Percentiles rank a stretch among this genome's conserved stretches.
phyloP scores from a whole-genome alignment of 371 early-diverging fungal genomes.

The Syncephalastrum monosporum region DNA sequence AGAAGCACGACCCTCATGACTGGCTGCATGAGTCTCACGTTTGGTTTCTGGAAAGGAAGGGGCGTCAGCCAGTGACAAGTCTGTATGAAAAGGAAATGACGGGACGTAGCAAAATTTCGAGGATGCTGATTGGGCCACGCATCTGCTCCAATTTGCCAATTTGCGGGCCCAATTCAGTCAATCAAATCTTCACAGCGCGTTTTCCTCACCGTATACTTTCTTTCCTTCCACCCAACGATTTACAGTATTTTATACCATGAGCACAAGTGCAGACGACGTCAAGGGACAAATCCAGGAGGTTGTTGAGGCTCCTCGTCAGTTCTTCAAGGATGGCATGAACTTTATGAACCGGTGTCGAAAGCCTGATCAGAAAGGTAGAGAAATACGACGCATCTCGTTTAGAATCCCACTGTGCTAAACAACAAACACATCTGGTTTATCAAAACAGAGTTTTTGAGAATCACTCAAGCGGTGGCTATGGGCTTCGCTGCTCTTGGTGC shows the following conservation, averaged over 20 bases:
- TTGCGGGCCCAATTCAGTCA: too few species aligned
- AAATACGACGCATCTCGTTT: neutral
- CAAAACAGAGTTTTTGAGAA: slow-evolving; percentile 85
- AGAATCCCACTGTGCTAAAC: neutral
- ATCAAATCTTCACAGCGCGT: too few species aligned
- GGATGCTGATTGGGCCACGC: too few species aligned
- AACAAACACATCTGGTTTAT: neutral
- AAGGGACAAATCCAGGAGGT: slow-evolving; percentile 57
- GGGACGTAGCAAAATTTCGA: too few species aligned
- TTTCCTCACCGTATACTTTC: too few species aligned
- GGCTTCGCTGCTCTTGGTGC: slow-evolving; percentile 98
- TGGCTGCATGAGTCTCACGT: too few species aligned
- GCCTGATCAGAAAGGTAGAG: slow-evolving; percentile 90
- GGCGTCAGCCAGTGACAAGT: too few species aligned
- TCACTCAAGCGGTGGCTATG: slow-evolving; percentile 91
- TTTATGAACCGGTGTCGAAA: slow-evolving; percentile 95
- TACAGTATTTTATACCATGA: neutral
- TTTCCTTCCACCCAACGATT: too few species aligned
- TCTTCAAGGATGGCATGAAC: slow-evolving; percentile 86
- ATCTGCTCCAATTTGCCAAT: too few species aligned
- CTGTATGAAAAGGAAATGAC: too few species aligned
- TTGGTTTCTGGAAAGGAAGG: too few species aligned
- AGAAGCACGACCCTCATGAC: too few species aligned
- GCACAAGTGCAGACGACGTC: slow-evolving; percentile 24
- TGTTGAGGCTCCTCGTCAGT: slow-evolving; percentile 86